Evolutionary conservation across 2,329 filamentous ascomycete genomes (phyloP).

Genomic region (Paraphaeosphaeria sporulosa): DNA sequence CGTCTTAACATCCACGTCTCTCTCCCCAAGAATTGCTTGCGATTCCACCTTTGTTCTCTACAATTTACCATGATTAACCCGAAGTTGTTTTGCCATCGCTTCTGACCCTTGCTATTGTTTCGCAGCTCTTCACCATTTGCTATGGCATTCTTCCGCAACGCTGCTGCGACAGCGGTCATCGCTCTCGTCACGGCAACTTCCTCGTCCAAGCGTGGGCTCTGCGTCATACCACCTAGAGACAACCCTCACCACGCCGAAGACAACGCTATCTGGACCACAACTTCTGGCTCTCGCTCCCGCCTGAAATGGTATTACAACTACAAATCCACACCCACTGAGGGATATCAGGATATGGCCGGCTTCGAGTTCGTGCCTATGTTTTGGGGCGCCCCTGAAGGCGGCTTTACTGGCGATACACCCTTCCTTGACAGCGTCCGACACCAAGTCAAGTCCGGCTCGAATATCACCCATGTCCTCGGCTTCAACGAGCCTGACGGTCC

Average conservation of each 20-base stretch:
- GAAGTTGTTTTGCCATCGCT: neutral
- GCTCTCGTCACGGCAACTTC: slow-evolving; percentile 36
- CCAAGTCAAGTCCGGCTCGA: slow-evolving; percentile 61
- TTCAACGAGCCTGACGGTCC: slow-evolving; percentile 82
- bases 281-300: slow-evolving; percentile 61
- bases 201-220: slow-evolving; percentile 74
- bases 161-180: slow-evolving; percentile 15
- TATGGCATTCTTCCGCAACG: slow-evolving; percentile 8
- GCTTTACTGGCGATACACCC: slow-evolving; percentile 55
- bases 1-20: neutral
- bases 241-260: slow-evolving; percentile 61
- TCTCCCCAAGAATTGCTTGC: too few relatives aligned
- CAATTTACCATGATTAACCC: neutral
- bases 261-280: slow-evolving; percentile 69
- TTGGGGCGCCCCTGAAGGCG: slow-evolving; percentile 65
- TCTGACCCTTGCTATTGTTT: neutral
- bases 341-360: slow-evolving; percentile 50
- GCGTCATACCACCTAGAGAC: slow-evolving; percentile 64
- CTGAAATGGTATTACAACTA: slow-evolving; percentile 92
- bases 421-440: slow-evolving; percentile 68
- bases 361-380: slow-evolving; percentile 85
- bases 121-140: neutral
- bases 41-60: neutral
- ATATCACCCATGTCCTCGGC: slow-evolving; percentile 72
- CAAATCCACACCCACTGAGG: slow-evolving; percentile 61